Percentiles rank a stretch among this genome's conserved stretches.
Conservation (phyloP, 2,329 filamentous ascomycete species). For the Phialophora tarda region DNA sequence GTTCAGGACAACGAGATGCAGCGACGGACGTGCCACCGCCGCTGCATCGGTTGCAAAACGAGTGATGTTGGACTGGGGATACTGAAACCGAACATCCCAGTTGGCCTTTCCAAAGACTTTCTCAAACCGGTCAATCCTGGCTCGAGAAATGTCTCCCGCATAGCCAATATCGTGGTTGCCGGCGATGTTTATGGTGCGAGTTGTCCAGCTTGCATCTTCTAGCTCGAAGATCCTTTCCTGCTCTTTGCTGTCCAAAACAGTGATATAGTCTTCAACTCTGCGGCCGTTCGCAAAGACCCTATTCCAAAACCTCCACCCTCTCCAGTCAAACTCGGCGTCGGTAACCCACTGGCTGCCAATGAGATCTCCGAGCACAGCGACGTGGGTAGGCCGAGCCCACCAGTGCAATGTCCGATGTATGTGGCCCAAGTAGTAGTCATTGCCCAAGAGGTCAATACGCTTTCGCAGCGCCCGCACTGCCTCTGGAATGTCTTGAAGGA, state of each 20-base stretch:
- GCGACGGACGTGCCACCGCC: constrained; percentile 54
- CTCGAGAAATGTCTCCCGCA: constrained; percentile 82
- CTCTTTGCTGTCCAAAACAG: constrained; percentile 41
- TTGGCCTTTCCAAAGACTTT: constrained; percentile 83
- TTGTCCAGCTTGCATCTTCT: constrained; percentile 64
- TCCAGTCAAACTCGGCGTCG: constrained; percentile 78
- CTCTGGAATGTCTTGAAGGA: constrained; percentile 70
- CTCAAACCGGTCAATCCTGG: constrained; percentile 80
- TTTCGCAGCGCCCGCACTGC: constrained; percentile 74
- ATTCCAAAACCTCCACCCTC: constrained; percentile 78
- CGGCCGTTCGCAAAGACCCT: constrained; percentile 74
- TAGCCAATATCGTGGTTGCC: constrained; percentile 98
- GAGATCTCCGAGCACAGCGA: constrained; percentile 86
- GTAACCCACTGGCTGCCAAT: constrained; percentile 94
- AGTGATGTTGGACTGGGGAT: constrained; percentile 44
- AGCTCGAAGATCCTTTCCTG: constrained; percentile 58
- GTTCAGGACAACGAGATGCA: constrained; percentile 86
- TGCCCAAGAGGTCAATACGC: constrained; percentile 84
- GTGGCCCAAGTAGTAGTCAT: constrained; percentile 93
- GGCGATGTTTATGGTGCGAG: constrained; percentile 81
- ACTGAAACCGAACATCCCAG: constrained; percentile 81
- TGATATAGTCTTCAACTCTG: constrained; percentile 61
- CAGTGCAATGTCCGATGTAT: constrained; percentile 83
- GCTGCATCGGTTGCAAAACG: background rate
- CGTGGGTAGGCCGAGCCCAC: constrained; percentile 85